Evolutionary conservation across 306 rosid genomes (phyloP).

Genomic region (Rosa chinensis): DNA sequence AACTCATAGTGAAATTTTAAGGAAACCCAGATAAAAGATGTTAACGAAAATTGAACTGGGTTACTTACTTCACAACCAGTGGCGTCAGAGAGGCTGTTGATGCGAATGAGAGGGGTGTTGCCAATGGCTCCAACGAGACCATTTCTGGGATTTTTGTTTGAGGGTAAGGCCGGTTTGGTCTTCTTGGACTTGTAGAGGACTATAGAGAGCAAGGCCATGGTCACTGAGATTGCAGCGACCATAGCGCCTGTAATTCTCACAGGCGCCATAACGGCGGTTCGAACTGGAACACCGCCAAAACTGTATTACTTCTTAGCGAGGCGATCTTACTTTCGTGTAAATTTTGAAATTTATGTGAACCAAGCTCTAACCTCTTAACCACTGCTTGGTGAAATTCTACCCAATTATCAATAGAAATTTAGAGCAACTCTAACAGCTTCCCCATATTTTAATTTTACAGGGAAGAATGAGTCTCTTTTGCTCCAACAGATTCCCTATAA

Average conservation of each 20-base stretch:
- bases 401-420: no score
- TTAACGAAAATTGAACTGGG: not conserved
- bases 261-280: conserved; percentile 56
- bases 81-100: conserved; percentile 85
- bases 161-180: not conserved
- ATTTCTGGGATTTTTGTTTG: conserved; percentile 27
- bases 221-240: conserved; percentile 47
- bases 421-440: no score
- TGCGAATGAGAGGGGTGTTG: conserved; percentile 84
- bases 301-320: not conserved
- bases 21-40: conserved; percentile 7
- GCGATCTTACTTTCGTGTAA: no score
- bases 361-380: no score
- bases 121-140: conserved; percentile 82
- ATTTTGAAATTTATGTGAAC: no score
- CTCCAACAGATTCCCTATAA: no score
- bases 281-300: not conserved
- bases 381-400: no score
- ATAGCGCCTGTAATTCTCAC: conserved; percentile 56
- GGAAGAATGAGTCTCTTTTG: no score
- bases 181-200: conserved; percentile 35
- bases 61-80: conserved; percentile 74
- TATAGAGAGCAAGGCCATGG: conserved; percentile 36
- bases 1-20: no score
- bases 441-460: no score